phyloP scores from a whole-genome alignment of 805 yeast species.

The Wickerhamiella vanderwaltii region DNA sequence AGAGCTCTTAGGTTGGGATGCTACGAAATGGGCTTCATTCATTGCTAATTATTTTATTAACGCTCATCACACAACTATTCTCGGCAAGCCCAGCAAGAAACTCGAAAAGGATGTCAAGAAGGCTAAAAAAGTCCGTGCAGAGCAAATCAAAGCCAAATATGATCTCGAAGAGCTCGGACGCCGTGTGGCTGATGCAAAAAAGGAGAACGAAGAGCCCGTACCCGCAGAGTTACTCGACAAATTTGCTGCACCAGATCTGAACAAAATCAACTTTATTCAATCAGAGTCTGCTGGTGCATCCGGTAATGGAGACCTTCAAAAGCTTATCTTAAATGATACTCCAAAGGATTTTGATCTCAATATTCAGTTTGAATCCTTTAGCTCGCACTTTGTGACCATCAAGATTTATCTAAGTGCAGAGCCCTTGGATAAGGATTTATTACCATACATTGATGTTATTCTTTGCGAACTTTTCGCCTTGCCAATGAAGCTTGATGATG shows the following conservation, averaged over 20 bases:
- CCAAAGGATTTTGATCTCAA: constrained; percentile 45
- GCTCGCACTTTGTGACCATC: constrained; percentile 67
- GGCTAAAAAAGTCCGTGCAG: constrained; percentile 38
- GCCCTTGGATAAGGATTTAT: constrained; percentile 37
- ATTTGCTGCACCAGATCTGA: constrained; percentile 65
- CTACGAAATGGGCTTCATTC: constrained; percentile 53
- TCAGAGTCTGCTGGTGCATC: constrained; percentile 32
- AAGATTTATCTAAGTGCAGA: constrained; percentile 48
- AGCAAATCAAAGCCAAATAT: constrained; percentile 37
- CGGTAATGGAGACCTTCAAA: constrained; percentile 29
- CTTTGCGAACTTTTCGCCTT: constrained; percentile 56
- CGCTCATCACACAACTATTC: constrained; percentile 50
- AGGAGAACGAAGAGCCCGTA: constrained; percentile 58
- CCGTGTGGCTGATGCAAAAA: constrained; percentile 49
- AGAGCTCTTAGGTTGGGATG: constrained; percentile 45
- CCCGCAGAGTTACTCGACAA: constrained; percentile 51
- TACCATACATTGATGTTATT: constrained; percentile 53
- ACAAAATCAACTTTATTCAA: constrained; percentile 56
- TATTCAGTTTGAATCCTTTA: constrained; percentile 65
- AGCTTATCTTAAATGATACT: constrained; percentile 15
- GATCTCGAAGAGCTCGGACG: constrained; percentile 45
- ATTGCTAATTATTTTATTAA: constrained; percentile 43
- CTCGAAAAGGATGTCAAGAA: constrained; percentile 43
- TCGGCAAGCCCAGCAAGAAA: constrained; percentile 58
- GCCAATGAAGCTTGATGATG: constrained; percentile 56